Percentiles rank a stretch among this genome's conserved stretches.
These are phyloP conservation scores for Ceratorhiza oryzae-sativae DNA, from an alignment of 1,284 basidiomycete species.

Conservation along the genomic window DNA sequence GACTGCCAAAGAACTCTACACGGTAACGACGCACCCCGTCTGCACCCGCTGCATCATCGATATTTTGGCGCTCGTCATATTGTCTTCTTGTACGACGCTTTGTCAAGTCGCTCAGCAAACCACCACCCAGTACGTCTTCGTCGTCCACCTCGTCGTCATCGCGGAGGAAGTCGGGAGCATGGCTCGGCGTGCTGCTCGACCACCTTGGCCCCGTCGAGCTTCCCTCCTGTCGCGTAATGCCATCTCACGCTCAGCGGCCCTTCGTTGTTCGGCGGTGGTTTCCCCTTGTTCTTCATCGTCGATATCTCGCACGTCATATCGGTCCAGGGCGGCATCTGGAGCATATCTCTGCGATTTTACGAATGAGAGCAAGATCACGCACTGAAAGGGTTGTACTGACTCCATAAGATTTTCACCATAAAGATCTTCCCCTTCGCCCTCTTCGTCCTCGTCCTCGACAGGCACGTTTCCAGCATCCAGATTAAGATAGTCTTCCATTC, in stretches of 20 bases:
- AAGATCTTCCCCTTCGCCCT: slow-evolving; percentile 91
- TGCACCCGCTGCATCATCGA: slow-evolving; percentile 84
- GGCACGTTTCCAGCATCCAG: slow-evolving; percentile 57
- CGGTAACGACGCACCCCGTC: slow-evolving; percentile 68
- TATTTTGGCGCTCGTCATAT: slow-evolving; percentile 85
- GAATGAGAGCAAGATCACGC: background rate
- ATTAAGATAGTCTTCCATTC: slow-evolving; percentile 71
- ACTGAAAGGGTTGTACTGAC: slow-evolving; percentile 59
- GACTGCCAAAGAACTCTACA: slow-evolving; percentile 20
- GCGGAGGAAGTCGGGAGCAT: slow-evolving; percentile 63
- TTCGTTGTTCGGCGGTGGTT: slow-evolving; percentile 75
- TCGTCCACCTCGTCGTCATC: slow-evolving; percentile 61
- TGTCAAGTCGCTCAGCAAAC: slow-evolving; percentile 66
- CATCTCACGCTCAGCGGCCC: slow-evolving; percentile 90
- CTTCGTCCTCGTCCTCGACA: slow-evolving; percentile 81
- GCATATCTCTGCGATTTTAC: slow-evolving; percentile 81
- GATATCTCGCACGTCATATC: slow-evolving; percentile 86
- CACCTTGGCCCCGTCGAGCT: slow-evolving; percentile 64
- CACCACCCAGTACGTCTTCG: slow-evolving; percentile 60
- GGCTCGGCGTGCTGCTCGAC: slow-evolving; percentile 76
- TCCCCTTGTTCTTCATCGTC: slow-evolving; percentile 79
- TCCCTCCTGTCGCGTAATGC: slow-evolving; percentile 83
- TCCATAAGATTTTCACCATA: slow-evolving; percentile 81
- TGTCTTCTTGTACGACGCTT: slow-evolving; percentile 80
- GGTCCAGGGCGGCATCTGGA: slow-evolving; percentile 81